phyloP scores from a whole-genome alignment of 2,329 filamentous ascomycete genomes.

The Cercospora citrullina region DNA sequence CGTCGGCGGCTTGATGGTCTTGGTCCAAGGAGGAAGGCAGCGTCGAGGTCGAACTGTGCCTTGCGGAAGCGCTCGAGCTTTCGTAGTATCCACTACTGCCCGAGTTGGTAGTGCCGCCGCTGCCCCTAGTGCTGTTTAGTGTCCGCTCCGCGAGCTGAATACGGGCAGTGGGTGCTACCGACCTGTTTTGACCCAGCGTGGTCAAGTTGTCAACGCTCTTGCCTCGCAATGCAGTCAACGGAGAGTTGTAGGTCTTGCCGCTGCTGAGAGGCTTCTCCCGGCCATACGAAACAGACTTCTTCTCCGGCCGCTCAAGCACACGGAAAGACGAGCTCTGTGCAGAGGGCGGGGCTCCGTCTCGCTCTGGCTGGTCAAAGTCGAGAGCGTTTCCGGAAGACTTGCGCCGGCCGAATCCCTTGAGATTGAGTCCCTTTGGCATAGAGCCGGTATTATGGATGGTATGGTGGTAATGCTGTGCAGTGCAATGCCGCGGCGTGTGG shows the following conservation, averaged over 20 bases:
- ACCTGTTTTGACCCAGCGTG: slow-evolving; percentile 25
- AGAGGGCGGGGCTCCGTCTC: slow-evolving; percentile 37
- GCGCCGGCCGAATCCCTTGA: slow-evolving; percentile 54
- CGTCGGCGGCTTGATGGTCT: slow-evolving; percentile 37
- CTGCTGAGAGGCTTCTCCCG: slow-evolving; percentile 27
- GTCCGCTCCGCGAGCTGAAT: slow-evolving; percentile 23
- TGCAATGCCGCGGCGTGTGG: slow-evolving; percentile 8
- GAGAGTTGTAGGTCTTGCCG: slow-evolving; percentile 42
- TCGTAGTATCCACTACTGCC: slow-evolving; percentile 48
- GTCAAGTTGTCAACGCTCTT: slow-evolving; percentile 39
- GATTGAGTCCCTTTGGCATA: slow-evolving; percentile 57
- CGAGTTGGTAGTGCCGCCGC: slow-evolving; percentile 52
- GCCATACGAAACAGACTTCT: slow-evolving; percentile 39
- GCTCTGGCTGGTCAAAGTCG: slow-evolving; percentile 38
- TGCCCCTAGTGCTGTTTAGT: slow-evolving; percentile 46
- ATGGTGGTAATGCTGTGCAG: slow-evolving; percentile 4
- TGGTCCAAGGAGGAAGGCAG: slow-evolving; percentile 56
- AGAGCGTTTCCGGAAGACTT: slow-evolving; percentile 58
- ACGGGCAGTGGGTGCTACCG: slow-evolving; percentile 20
- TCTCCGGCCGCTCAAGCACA: slow-evolving; percentile 55
- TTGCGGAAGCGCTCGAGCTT: slow-evolving; percentile 48
- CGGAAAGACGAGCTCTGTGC: slow-evolving; percentile 49
- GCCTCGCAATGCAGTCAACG: slow-evolving; percentile 37
- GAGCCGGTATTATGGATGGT: slow-evolving; percentile 27
- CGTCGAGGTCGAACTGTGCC: slow-evolving; percentile 57